Percentiles rank a stretch among this genome's conserved stretches.
Evolutionary conservation across 1,284 basidiomycete genomes (phyloP).

Genomic region (Vanrija pseudolonga): DNA sequence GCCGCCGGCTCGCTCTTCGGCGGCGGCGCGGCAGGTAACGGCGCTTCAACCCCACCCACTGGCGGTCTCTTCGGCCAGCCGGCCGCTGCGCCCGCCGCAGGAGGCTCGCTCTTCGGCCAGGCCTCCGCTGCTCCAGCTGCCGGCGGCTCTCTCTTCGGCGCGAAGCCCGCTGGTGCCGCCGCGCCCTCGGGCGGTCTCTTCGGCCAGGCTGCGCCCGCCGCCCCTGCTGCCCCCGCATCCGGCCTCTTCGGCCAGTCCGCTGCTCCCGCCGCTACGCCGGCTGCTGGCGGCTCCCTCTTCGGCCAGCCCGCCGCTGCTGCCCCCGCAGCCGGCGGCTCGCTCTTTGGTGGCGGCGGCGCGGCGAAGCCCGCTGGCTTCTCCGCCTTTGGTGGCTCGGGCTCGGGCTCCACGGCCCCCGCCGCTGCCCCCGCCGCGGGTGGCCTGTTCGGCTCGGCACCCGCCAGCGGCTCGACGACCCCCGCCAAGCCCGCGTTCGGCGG

Average conservation of each 20-base stretch:
- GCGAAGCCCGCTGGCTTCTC: constrained; percentile 12
- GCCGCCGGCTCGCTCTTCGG: constrained; percentile 27
- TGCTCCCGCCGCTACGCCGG: constrained; percentile 3
- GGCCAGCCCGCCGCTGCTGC: constrained; percentile 8
- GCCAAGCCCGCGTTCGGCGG: constrained; percentile 32
- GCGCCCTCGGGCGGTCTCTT: constrained; percentile 21
- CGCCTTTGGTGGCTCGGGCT: constrained; percentile 14
- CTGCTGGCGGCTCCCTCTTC: constrained; percentile 17
- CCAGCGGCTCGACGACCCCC: constrained; percentile 31
- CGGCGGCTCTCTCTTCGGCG: constrained; percentile 21
- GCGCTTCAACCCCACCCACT: constrained; percentile 18
- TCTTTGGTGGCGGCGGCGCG: background rate
- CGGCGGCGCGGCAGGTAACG: constrained; percentile 16
- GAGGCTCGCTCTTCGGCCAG: constrained; percentile 4
- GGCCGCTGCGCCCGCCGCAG: background rate
- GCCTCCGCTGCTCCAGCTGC: constrained; percentile 6
- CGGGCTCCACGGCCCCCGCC: constrained; percentile 1
- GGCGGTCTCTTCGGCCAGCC: constrained; percentile 18
- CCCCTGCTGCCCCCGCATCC: constrained; percentile 10
- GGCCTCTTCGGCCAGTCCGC: constrained; percentile 22
- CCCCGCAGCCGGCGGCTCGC: constrained; percentile 1
- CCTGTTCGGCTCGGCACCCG: constrained; percentile 25
- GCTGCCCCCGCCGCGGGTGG: constrained; percentile 12
- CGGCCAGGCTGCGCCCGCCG: constrained; percentile 17
- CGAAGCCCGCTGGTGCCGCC: constrained; percentile 11